Evolutionary conservation across 139 green algal genomes (phyloP).

Genomic region (Picocystis salinarum): DNA sequence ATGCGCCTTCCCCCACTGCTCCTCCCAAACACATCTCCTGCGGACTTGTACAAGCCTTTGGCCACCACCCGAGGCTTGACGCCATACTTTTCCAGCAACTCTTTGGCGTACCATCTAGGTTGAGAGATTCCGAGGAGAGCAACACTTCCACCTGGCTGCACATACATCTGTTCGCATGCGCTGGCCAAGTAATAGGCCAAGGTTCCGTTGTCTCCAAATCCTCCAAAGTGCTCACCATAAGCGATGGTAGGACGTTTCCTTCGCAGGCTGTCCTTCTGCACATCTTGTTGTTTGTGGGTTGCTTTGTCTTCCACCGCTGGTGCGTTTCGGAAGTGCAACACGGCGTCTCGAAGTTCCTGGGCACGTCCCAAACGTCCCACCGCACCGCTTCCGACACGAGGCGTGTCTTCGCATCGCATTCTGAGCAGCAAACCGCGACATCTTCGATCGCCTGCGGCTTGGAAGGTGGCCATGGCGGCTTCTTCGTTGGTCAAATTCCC

Average conservation of each 20-base stretch:
- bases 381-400: no score
- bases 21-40: background rate
- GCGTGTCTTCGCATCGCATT: no score
- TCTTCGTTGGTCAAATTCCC: no score
- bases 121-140: conserved; percentile 11
- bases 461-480: no score
- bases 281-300: no score
- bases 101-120: no score
- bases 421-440: no score
- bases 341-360: conserved; percentile 28
- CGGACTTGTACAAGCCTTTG: conserved; percentile 3
- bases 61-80: background rate
- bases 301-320: no score
- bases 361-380: no score
- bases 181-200: conserved; percentile 29
- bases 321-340: background rate
- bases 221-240: conserved; percentile 28
- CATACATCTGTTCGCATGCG: conserved; percentile 23
- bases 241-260: conserved; percentile 24
- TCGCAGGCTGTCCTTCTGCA: no score
- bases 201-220: conserved; percentile 25
- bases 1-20: no score
- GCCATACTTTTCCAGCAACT: background rate
- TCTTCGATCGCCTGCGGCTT: no score
- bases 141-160: conserved; percentile 19